Conservation (phyloP, 768 basidiomycete genomes). For the Tylopilus rubrobrunneus region DNA sequence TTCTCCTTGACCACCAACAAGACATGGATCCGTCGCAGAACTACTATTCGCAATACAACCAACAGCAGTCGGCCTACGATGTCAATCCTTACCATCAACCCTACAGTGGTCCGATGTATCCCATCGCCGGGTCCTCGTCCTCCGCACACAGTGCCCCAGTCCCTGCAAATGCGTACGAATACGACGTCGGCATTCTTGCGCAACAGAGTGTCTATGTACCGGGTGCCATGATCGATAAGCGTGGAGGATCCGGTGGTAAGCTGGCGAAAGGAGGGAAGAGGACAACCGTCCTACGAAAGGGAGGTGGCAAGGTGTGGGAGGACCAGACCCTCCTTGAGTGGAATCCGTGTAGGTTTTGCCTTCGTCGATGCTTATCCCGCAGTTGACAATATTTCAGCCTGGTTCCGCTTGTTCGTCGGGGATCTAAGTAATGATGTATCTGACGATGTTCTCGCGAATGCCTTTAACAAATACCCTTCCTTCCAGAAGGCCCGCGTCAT, state of each 20-base stretch:
- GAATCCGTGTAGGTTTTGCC: slow-evolving; percentile 76
- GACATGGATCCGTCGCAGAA: slow-evolving; percentile 35
- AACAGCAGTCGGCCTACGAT: slow-evolving; percentile 54
- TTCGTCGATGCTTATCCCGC: neutral
- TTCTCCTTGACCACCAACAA: neutral
- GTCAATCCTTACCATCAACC: slow-evolving; percentile 81
- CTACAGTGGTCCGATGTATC: slow-evolving; percentile 71
- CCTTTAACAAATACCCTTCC: slow-evolving; percentile 89
- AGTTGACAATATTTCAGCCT: slow-evolving; percentile 49
- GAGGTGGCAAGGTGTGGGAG: slow-evolving; percentile 97
- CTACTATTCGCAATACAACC: slow-evolving; percentile 47
- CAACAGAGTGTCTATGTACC: slow-evolving; percentile 93
- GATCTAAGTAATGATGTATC: slow-evolving; percentile 98
- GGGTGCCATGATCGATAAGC: slow-evolving; percentile 86
- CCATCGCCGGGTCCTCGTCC: slow-evolving; percentile 60
- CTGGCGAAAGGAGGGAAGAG: slow-evolving; percentile 88
- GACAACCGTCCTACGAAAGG: slow-evolving; percentile 91
- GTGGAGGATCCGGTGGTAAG: slow-evolving; percentile 81
- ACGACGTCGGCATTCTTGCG: slow-evolving; percentile 86
- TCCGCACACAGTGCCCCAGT: slow-evolving; percentile 73
- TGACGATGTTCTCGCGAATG: slow-evolving; percentile 88
- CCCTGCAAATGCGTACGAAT: slow-evolving; percentile 88
- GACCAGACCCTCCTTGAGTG: slow-evolving; percentile 96
- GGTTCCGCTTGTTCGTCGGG: slow-evolving; percentile 97
- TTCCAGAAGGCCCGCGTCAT: slow-evolving; percentile 96